These are phyloP conservation scores for Neckera pumila DNA, from an alignment of 225 moss, liverwort and hornwort genomes.

Conservation along the genomic window DNA sequence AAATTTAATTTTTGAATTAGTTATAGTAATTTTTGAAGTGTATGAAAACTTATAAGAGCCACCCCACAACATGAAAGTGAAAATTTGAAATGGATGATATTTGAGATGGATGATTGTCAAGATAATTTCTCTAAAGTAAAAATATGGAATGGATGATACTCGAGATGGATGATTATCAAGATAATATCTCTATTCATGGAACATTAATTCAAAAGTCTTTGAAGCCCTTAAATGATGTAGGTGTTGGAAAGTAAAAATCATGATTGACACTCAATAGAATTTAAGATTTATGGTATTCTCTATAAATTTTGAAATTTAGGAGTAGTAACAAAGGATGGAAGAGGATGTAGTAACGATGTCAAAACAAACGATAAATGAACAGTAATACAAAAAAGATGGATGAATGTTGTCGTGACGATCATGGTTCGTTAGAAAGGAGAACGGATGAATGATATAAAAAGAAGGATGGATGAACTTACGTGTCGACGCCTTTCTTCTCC, in stretches of 20 bases:
- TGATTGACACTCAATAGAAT: too few relatives aligned
- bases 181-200: not conserved
- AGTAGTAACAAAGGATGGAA: not conserved
- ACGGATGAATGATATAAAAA: not conserved
- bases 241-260: too few relatives aligned
- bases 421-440: not conserved
- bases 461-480: not conserved
- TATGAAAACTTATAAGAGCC: fast-evolving
- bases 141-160: not conserved
- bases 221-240: not conserved
- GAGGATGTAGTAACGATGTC: too few relatives aligned
- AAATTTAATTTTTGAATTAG: not conserved
- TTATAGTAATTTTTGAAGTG: not conserved
- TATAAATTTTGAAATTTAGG: too few relatives aligned
- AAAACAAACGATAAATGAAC: not conserved
- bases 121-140: not conserved
- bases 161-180: not conserved
- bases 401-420: not conserved
- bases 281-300: not conserved
- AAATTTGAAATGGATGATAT: not conserved
- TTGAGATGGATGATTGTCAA: not conserved
- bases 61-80: fast-evolving
- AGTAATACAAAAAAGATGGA: not conserved
- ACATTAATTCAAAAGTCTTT: not conserved
- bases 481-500: not conserved